Evolutionary conservation across 768 basidiomycete genomes (phyloP).

Genomic region (Naganishia kalamii): DNA sequence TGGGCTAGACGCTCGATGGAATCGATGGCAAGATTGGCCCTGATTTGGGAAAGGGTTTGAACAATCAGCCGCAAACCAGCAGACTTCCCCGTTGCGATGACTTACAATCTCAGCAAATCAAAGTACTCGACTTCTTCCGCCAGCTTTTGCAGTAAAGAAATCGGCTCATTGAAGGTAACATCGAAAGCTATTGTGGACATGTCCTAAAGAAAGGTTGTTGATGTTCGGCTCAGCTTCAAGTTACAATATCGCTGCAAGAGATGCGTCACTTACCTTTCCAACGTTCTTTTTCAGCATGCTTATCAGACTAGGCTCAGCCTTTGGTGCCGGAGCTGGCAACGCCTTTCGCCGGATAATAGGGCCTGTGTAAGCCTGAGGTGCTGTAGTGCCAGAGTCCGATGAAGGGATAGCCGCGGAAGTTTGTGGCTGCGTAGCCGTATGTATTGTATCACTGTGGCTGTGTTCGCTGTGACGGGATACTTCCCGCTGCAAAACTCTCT

Average conservation of each 20-base stretch:
- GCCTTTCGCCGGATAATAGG: conserved; percentile 10
- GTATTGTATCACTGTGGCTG: not conserved
- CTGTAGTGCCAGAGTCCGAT: not conserved
- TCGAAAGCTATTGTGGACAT: conserved; percentile 20
- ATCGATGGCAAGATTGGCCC: conserved; percentile 54
- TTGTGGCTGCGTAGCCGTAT: not conserved
- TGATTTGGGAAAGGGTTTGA: not conserved
- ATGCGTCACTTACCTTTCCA: conserved; percentile 16
- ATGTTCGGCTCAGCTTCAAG: not conserved
- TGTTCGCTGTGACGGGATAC: not conserved
- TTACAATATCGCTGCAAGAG: not conserved
- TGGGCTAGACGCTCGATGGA: conserved; percentile 65
- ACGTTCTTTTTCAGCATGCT: conserved; percentile 21
- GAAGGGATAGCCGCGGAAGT: too few relatives aligned
- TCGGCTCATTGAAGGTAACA: conserved; percentile 77
- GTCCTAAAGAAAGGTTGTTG: not conserved
- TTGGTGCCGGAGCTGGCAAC: conserved; percentile 19
- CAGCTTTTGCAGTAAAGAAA: conserved; percentile 63
- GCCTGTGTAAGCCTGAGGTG: not conserved
- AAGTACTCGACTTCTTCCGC: conserved; percentile 22
- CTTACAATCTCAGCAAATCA: conserved; percentile 14
- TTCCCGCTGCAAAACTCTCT: conserved; percentile 3
- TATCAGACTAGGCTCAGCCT: conserved; percentile 19
- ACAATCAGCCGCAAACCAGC: not conserved
- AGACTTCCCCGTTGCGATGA: conserved; percentile 42